Evolutionary conservation across 495 filamentous ascomycete genomes (phyloP), one percentile per base, ranked within the genome.

Genomic region (Letharia lupina): DNA sequence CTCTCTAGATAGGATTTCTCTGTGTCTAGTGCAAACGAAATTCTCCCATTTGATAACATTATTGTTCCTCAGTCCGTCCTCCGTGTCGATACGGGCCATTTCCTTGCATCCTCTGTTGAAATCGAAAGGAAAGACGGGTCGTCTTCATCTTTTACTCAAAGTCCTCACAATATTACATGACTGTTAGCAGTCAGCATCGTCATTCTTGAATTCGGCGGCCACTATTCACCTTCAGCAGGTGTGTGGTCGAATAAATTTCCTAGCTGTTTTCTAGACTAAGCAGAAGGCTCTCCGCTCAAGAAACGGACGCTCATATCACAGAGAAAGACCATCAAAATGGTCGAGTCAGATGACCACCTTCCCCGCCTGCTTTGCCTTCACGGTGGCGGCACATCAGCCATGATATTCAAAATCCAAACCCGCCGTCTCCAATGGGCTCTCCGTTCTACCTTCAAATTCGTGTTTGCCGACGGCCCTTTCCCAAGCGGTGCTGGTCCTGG

Each of bases 401-500:
- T 52, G 31, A 72, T 72, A 59, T 70, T 72, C 60, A 58, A 65
- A 41, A 68, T 70, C 39, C 58, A 65, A 44, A 68, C 62, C 42
- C 65, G 68, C 65, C 61, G 66, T 45, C 65, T 72, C 37, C 60
- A 64, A 48, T 59, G 63, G 58, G 47, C 65, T 47, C 70, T 69
- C 6, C 54, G 62, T 20, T 4, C 60, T 11, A 35, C 65, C 16
- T 77, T 77, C 64, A 65, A 71, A 28, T 73, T 77, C 64, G 64
- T 77, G 39, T 78, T 75, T 64, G 61, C 73, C 60, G 70, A 74
- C 41, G 75, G 58, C 0, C 76, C 76, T 5, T 74, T 75, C 28
- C 39, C 52, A 23, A 59, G 68, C n/a, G 61, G 47, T 1, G 47
- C 76, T 41, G 76, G 76, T 5, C 75, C 76, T 0, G 76, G 72